Percentiles rank a stretch among this genome's conserved stretches.
Conservation (phyloP, 768 basidiomycete genomes). For the Amanita fuliginea region DNA sequence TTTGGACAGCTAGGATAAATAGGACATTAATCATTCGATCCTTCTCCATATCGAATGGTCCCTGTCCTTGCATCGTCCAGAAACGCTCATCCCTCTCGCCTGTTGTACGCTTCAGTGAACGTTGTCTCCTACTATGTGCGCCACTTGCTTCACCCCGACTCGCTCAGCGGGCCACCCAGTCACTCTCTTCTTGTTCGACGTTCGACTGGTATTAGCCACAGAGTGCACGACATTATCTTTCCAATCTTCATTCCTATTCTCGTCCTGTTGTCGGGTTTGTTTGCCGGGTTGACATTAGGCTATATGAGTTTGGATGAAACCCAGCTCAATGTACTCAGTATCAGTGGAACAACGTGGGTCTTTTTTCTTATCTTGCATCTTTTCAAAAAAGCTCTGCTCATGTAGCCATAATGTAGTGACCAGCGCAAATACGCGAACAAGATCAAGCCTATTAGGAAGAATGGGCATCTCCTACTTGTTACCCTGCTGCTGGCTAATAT, state of each 20-base stretch:
- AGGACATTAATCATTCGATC: neutral
- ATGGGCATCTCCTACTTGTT: constrained; percentile 75
- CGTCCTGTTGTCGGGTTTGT: constrained; percentile 73
- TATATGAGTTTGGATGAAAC: constrained; percentile 93
- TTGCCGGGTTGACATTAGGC: constrained; percentile 86
- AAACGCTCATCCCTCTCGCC: constrained; percentile 29
- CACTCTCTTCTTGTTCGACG: constrained; percentile 13
- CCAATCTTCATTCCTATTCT: constrained; percentile 69
- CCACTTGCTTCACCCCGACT: constrained; percentile 19
- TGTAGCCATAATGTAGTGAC: constrained; percentile 27
- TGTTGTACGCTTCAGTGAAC: constrained; percentile 32
- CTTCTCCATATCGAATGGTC: constrained; percentile 28
- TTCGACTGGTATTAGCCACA: constrained; percentile 18
- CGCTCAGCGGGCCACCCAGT: constrained; percentile 1
- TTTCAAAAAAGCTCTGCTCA: constrained; percentile 2
- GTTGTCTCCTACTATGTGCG: constrained; percentile 34
- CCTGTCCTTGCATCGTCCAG: constrained; percentile 25
- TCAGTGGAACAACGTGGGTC: constrained; percentile 73
- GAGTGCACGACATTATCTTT: constrained; percentile 24
- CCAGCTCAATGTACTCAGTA: constrained; percentile 78
- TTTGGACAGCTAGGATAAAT: no score
- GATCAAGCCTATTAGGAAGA: constrained; percentile 78
- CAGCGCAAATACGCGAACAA: constrained; percentile 75
- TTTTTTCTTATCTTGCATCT: neutral
- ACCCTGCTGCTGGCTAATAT: constrained; percentile 82